Percentiles rank a stretch among this genome's conserved stretches.
Conservation (phyloP, 2,329 filamentous ascomycete genomes). For the Alternaria tenuissima region DNA sequence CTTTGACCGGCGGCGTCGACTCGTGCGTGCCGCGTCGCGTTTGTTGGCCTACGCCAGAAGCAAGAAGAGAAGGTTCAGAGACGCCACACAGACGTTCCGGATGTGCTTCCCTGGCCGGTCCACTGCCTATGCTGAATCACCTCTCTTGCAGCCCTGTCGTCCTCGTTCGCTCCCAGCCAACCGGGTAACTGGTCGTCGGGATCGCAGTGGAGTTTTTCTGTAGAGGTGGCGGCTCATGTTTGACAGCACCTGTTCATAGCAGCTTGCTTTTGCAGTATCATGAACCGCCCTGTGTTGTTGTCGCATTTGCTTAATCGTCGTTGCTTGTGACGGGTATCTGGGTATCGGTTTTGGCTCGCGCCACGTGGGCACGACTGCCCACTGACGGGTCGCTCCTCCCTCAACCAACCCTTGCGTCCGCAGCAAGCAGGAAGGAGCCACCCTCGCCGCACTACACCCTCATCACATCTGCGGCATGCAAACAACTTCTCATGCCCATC, state of each 20-base stretch:
- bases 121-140: slow-evolving; percentile 33
- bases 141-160: slow-evolving; percentile 21
- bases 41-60: slow-evolving; percentile 40
- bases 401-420: slow-evolving; percentile 2
- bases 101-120: slow-evolving; percentile 42
- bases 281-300: neutral
- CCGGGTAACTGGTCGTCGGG: slow-evolving; percentile 46
- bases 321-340: slow-evolving; percentile 3
- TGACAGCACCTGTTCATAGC: slow-evolving; percentile 19
- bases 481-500: neutral
- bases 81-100: slow-evolving; percentile 38
- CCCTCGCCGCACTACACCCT: neutral
- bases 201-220: slow-evolving; percentile 19
- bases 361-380: slow-evolving; percentile 12
- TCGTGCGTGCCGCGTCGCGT: slow-evolving; percentile 22
- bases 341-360: slow-evolving; percentile 4
- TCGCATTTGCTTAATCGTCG: slow-evolving; percentile 5
- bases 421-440: neutral
- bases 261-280: slow-evolving; percentile 9
- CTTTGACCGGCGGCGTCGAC: slow-evolving; percentile 20
- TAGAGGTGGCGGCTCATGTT: slow-evolving; percentile 7
- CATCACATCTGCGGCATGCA: slow-evolving; percentile 5
- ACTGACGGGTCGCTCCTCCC: slow-evolving; percentile 14
- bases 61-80: slow-evolving; percentile 31
- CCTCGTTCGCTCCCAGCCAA: slow-evolving; percentile 20